These are phyloP conservation scores for Mucor piriformis DNA, from an alignment of 371 early-diverging fungal species.

Conservation along the genomic window DNA sequence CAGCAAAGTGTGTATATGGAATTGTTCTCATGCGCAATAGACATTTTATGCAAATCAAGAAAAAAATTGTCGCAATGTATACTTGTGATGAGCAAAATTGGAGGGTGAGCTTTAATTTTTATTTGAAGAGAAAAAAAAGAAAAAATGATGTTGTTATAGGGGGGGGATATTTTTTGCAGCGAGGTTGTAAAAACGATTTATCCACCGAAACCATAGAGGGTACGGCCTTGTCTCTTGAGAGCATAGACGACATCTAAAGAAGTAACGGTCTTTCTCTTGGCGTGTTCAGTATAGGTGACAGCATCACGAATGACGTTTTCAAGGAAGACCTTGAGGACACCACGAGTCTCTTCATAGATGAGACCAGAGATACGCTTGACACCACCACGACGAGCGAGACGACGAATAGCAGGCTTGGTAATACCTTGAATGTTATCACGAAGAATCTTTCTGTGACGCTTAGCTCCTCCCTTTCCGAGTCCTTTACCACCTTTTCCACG, in stretches of 20 bases:
- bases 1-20: no score
- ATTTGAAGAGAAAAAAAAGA: slow-evolving; percentile 1
- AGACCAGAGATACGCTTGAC: slow-evolving; percentile 99
- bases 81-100: no score
- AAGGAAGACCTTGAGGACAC: slow-evolving; percentile 96
- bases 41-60: no score
- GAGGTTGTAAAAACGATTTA: slow-evolving; percentile 10
- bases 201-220: slow-evolving; percentile 70
- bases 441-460: slow-evolving; percentile 99
- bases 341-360: slow-evolving; percentile 99
- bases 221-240: slow-evolving; percentile 98
- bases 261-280: slow-evolving; percentile 99
- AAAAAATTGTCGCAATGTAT: no score
- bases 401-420: slow-evolving; percentile 99
- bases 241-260: slow-evolving; percentile 91
- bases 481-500: slow-evolving; percentile 99
- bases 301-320: slow-evolving; percentile 98
- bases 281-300: slow-evolving; percentile 99
- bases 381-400: slow-evolving; percentile 99
- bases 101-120: no score
- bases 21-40: no score
- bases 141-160: neutral
- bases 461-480: slow-evolving; percentile 96
- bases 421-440: slow-evolving; percentile 99
- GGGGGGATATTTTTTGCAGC: slow-evolving; percentile 8